phyloP scores from a whole-genome alignment of 768 basidiomycete genomes.

The Trametes gibbosa region DNA sequence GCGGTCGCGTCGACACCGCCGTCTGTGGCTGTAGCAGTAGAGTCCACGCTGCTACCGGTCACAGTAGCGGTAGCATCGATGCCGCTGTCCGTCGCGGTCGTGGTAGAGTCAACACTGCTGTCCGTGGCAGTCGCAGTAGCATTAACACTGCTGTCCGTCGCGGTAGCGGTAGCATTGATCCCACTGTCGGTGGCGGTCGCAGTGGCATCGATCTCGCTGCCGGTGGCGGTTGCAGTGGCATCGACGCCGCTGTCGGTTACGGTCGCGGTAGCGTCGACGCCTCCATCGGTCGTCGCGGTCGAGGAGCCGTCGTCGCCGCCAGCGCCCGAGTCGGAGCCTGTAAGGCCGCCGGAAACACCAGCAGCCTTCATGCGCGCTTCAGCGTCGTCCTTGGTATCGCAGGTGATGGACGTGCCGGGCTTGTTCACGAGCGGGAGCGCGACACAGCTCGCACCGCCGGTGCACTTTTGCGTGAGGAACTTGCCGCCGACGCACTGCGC shows the following conservation, averaged over 20 bases:
- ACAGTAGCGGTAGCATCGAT: not conserved
- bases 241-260: not conserved
- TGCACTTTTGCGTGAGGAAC: constrained; percentile 35
- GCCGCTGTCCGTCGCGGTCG: not conserved
- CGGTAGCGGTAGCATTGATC: not conserved
- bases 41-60: not conserved
- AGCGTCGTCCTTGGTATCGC: constrained; percentile 35
- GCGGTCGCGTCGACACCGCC: not conserved
- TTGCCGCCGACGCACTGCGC: constrained; percentile 39
- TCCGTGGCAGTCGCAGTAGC: not conserved
- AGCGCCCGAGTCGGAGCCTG: too few species aligned
- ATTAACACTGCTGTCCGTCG: not conserved
- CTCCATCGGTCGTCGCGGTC: too few species aligned
- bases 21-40: constrained; percentile 5
- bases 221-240: not conserved
- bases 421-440: constrained; percentile 43
- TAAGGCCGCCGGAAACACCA: constrained; percentile 21
- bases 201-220: not conserved
- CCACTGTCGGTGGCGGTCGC: not conserved
- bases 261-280: not conserved
- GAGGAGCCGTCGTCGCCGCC: not conserved
- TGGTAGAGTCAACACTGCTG: not conserved
- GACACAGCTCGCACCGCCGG: constrained; percentile 31
- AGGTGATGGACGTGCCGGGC: constrained; percentile 38
- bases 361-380: constrained; percentile 34